Conservation (phyloP, 2,329 filamentous ascomycete genomes). For the Cercospora berteroae region DNA sequence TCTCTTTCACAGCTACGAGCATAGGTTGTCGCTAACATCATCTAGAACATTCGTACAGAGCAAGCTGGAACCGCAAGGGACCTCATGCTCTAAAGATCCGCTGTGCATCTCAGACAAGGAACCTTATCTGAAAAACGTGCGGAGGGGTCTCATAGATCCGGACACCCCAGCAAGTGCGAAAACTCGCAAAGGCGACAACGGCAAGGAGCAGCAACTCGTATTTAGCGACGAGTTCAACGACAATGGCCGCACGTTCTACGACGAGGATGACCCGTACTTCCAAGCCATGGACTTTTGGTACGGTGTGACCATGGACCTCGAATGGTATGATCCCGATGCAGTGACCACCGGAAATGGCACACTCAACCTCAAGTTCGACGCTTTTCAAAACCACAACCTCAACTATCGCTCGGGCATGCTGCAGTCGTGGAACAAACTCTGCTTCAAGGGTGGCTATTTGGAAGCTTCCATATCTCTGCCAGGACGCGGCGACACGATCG, state of each 20-base stretch:
- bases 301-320: constrained; percentile 64
- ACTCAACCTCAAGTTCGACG: constrained; percentile 61
- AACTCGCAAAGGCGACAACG: constrained; percentile 57
- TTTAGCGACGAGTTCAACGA: constrained; percentile 71
- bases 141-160: constrained; percentile 63
- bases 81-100: constrained; percentile 45
- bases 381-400: constrained; percentile 61
- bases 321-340: constrained; percentile 52
- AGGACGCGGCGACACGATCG: constrained; percentile 63
- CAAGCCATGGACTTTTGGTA: constrained; percentile 70
- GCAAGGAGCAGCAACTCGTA: constrained; percentile 62
- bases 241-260: constrained; percentile 66
- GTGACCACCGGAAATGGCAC: constrained; percentile 40
- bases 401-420: constrained; percentile 53
- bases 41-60: constrained; percentile 58
- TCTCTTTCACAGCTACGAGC: not conserved
- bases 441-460: constrained; percentile 67
- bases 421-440: constrained; percentile 54
- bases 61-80: constrained; percentile 38
- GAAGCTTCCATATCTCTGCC: constrained; percentile 70
- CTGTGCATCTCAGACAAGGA: constrained; percentile 49
- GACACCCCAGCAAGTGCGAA: constrained; percentile 61
- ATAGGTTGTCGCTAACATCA: constrained; percentile 15
- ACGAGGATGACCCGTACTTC: constrained; percentile 67
- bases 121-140: constrained; percentile 59